These are phyloP conservation scores for Garcia nutans DNA, from an alignment of 345 rosid genomes.

Conservation along the genomic window DNA sequence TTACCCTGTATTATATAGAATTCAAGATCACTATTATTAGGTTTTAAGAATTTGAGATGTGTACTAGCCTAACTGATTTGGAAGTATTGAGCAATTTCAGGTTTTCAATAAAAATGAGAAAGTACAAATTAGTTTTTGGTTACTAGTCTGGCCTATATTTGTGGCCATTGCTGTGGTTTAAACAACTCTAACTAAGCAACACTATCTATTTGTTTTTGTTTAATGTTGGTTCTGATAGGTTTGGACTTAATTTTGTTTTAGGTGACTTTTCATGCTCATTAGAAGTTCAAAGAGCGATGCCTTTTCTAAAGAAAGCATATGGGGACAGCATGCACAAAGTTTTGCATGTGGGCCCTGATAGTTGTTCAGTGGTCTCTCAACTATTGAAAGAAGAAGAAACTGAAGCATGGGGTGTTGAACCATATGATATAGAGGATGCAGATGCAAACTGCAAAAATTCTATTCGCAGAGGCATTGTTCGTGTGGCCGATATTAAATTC, in stretches of 20 bases:
- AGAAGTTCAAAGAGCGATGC: conserved; percentile 80
- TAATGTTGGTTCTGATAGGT: not conserved
- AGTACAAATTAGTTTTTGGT: not conserved
- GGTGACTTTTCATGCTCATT: conserved; percentile 79
- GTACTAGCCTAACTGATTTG: not conserved
- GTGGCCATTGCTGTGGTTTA: conserved; percentile 1
- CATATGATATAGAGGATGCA: conserved; percentile 93
- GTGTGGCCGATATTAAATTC: conserved; percentile 91
- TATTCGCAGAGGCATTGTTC: conserved; percentile 79
- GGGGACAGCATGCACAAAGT: conserved; percentile 89
- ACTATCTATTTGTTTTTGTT: not conserved
- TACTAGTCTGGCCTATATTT: not conserved
- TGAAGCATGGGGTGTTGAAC: conserved; percentile 98
- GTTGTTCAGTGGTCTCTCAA: conserved; percentile 83
- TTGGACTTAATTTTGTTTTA: conserved; percentile 17
- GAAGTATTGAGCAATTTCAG: not conserved
- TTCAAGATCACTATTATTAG: not conserved
- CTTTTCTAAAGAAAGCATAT: conserved; percentile 72
- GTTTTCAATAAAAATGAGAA: too few relatives aligned
- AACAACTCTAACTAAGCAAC: not conserved
- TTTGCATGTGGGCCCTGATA: conserved; percentile 94
- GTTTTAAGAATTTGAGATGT: too few relatives aligned
- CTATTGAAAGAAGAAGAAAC: conserved; percentile 82
- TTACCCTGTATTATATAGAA: not conserved
- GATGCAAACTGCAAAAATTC: conserved; percentile 75